These are phyloP conservation scores for Fusarium ambrosium DNA, from an alignment of 2,329 filamentous ascomycete genomes.

Conservation along the genomic window DNA sequence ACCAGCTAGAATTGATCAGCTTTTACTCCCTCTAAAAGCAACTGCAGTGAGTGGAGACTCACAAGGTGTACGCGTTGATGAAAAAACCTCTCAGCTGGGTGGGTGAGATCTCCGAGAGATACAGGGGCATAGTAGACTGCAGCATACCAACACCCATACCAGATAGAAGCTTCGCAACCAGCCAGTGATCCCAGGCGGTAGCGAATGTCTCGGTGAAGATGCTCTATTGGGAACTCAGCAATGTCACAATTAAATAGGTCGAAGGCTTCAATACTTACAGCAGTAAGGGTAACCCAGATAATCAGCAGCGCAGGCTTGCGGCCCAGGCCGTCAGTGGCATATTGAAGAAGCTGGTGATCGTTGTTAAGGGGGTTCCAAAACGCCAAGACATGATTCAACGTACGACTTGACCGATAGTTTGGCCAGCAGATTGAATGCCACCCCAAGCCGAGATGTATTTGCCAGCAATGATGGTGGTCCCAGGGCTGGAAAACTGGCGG, in stretches of 20 bases:
- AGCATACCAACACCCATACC: slow-evolving; percentile 34
- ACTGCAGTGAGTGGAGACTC: neutral
- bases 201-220: slow-evolving; percentile 29
- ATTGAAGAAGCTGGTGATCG: slow-evolving; percentile 17
- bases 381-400: neutral
- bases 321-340: slow-evolving; percentile 22
- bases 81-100: slow-evolving; percentile 31
- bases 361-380: neutral
- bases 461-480: slow-evolving; percentile 50
- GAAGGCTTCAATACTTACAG: slow-evolving; percentile 1
- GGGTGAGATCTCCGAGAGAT: slow-evolving; percentile 32
- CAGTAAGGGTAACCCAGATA: slow-evolving; percentile 22
- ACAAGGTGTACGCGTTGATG: slow-evolving; percentile 33
- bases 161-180: slow-evolving; percentile 31
- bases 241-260: neutral
- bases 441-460: slow-evolving; percentile 57
- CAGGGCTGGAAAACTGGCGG: slow-evolving; percentile 49
- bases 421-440: slow-evolving; percentile 55
- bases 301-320: slow-evolving; percentile 25
- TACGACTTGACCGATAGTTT: slow-evolving; percentile 56
- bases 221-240: neutral
- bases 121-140: slow-evolving; percentile 30
- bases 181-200: slow-evolving; percentile 28
- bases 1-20: slow-evolving; percentile 15
- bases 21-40: fast-evolving